Evolutionary conservation across 1,284 basidiomycete genomes (phyloP).

Genomic region (Fistulinella cinereoalba): DNA sequence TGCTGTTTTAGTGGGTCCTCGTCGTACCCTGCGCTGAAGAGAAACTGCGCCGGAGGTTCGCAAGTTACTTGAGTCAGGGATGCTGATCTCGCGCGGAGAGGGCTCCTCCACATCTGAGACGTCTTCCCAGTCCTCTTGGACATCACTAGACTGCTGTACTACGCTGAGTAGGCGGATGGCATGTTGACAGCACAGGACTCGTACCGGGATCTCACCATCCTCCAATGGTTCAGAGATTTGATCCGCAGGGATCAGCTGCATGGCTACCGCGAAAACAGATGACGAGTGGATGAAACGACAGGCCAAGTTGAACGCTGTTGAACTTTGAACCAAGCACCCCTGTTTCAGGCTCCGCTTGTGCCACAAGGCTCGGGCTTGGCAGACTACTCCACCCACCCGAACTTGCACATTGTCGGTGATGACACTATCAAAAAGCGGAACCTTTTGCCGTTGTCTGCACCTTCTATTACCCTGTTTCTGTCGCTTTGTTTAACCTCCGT

Average conservation of each 20-base stretch:
- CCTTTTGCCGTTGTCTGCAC: too few relatives aligned
- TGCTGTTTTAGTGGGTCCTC: constrained; percentile 13
- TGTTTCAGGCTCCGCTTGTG: too few relatives aligned
- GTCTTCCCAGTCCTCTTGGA: constrained; percentile 27
- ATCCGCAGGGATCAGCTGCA: not conserved
- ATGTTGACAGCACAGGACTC: not conserved
- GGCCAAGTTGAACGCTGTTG: not conserved
- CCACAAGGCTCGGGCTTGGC: too few relatives aligned
- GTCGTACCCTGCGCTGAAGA: constrained; percentile 20
- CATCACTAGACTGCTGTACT: constrained; percentile 8
- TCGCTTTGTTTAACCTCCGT: too few relatives aligned
- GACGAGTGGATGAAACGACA: not conserved
- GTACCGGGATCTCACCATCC: constrained; percentile 10
- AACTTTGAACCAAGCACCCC: too few relatives aligned
- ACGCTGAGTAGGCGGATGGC: not conserved
- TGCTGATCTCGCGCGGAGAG: constrained; percentile 7
- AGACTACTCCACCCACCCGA: too few relatives aligned
- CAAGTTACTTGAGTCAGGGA: constrained; percentile 7
- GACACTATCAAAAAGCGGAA: too few relatives aligned
- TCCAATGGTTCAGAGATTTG: not conserved
- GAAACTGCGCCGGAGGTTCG: constrained; percentile 8
- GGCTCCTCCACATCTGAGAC: constrained; percentile 16
- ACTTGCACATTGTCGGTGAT: too few relatives aligned
- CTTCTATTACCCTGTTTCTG: too few relatives aligned
- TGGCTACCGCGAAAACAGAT: not conserved